These are phyloP conservation scores for Pichiaceae sp. DNA, from an alignment of 1,139 yeast species.

Conservation along the genomic window DNA sequence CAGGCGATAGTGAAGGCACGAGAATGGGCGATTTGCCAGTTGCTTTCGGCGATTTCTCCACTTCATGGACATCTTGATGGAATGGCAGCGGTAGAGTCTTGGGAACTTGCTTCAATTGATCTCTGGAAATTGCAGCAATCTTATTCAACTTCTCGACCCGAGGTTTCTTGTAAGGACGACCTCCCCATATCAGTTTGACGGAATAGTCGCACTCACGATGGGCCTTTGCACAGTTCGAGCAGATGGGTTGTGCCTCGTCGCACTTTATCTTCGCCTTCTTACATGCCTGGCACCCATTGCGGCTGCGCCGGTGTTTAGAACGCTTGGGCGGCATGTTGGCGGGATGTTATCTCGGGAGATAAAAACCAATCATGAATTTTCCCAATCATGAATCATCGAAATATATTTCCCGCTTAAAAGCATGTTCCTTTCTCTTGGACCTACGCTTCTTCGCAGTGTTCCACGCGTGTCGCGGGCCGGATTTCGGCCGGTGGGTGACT, in stretches of 20 bases:
- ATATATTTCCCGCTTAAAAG: no score
- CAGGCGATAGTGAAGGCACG: slow-evolving; percentile 6
- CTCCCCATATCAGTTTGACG: slow-evolving; percentile 68
- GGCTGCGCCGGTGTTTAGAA: slow-evolving; percentile 26
- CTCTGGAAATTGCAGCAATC: slow-evolving; percentile 15
- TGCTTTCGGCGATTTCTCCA: no score
- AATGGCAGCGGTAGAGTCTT: no score
- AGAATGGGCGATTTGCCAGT: no score
- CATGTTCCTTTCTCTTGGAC: no score
- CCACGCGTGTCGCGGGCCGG: no score
- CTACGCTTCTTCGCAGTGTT: no score
- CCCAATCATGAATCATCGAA: no score
- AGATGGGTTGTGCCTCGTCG: slow-evolving; percentile 59
- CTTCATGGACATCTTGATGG: no score
- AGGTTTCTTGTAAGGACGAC: slow-evolving; percentile 50
- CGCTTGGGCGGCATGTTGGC: not conserved
- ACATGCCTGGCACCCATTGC: slow-evolving; percentile 62
- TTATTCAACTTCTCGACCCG: slow-evolving; percentile 22
- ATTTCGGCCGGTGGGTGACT: no score
- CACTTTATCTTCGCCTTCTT: slow-evolving; percentile 65
- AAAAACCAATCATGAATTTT: no score
- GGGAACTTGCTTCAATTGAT: slow-evolving; percentile 3
- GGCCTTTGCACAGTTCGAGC: slow-evolving; percentile 49
- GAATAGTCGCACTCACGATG: slow-evolving; percentile 54
- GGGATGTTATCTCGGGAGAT: not conserved